Base-by-base conservation (phyloP, 768 basidiomycete genomes). In the Rhodotorula diobovata region DNA sequence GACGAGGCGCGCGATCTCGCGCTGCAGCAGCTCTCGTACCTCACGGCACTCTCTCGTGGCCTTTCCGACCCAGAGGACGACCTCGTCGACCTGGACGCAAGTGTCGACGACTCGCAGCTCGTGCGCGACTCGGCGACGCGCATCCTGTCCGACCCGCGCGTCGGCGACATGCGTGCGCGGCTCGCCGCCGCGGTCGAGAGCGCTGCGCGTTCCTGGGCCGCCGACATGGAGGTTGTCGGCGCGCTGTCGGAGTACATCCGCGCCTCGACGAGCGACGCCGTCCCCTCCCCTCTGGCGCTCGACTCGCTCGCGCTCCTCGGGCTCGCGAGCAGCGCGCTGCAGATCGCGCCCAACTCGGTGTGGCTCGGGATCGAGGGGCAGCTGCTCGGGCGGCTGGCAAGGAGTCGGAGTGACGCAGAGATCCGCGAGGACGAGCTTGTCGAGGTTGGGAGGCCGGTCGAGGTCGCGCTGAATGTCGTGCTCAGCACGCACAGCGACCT, bases 41-140 rank as follows among this genome's bases (percentile, higher is more conserved):
- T 83, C n/a, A 79, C 81, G 0, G 81, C 83, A 9, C 80, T 80
- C 61, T 80, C 81, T 43, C 80, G 80, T 45, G 82, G 82, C 8
- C 76, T 83, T 15, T 74, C 82, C 1, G 80, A 81, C 1, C 78
- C 80, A 1, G 82, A 83, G 32, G 81, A 80, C 65, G 82, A 83
- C 59, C 77, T 82, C 30, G 78, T 82, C 63, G 81, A 82, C 66
- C 72, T 80, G 6, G 77, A 79, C 34, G 77, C 74, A 0, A 63
- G 63, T 12, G 34, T 75, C 18, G 80, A 80, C 37, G 78, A 76
- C 32, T 65, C 71, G 21, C 30, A 30, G 2, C 69, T 54, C 9
- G 68, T 73, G 20, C 79, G 79, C 43, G 75, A 74, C 30, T 66
- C 70, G 18, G 57, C 66, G 15, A 20, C 30, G 41, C 53, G 61